These are phyloP conservation scores for Solanum pennellii DNA, from an alignment of 257 asterid genomes.

Conservation along the genomic window DNA sequence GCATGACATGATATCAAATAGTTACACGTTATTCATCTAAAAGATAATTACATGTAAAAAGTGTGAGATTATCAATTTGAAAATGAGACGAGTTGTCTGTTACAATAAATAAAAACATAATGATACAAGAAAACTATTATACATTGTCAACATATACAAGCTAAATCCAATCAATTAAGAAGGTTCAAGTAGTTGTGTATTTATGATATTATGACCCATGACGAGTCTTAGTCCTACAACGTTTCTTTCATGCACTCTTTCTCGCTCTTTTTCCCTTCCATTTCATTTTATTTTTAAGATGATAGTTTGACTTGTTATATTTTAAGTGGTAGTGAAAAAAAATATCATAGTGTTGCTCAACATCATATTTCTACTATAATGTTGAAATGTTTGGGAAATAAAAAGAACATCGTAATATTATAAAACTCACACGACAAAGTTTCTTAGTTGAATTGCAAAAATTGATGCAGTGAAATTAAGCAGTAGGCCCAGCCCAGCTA, in stretches of 20 bases:
- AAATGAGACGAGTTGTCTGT: background rate
- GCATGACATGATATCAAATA: background rate
- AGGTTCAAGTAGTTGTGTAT: background rate
- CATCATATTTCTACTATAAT: background rate
- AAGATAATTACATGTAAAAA: background rate
- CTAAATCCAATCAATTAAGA: background rate
- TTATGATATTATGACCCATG: conserved; percentile 4
- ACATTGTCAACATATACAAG: background rate
- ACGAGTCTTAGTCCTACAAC: background rate
- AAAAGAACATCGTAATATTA: background rate
- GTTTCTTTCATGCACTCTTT: conserved; percentile 6
- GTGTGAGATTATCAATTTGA: background rate
- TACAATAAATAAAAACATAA: background rate
- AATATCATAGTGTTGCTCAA: background rate
- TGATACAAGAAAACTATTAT: background rate
- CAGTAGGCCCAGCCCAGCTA: background rate
- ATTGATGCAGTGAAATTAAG: background rate
- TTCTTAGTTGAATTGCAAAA: background rate
- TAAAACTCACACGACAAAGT: background rate
- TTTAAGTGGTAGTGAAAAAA: background rate
- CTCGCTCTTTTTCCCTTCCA: background rate
- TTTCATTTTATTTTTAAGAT: background rate
- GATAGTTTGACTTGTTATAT: background rate
- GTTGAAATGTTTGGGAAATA: background rate
- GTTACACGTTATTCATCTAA: background rate